phyloP scores from a whole-genome alignment of 2,329 filamentous ascomycete genomes.

The Epichloe brachyelytri region DNA sequence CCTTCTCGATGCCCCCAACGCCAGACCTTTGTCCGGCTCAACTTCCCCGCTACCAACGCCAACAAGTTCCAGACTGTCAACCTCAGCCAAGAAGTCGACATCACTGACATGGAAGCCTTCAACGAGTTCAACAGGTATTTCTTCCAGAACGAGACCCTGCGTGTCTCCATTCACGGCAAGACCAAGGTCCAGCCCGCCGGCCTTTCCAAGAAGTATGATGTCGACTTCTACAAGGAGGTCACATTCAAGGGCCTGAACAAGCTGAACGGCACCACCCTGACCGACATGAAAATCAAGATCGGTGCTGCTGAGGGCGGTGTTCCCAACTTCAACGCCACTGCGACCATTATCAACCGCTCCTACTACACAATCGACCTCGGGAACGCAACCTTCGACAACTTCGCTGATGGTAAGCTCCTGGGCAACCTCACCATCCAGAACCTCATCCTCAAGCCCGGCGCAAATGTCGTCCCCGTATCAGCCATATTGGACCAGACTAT shows the following conservation, averaged over 20 bases:
- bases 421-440: slow-evolving; percentile 46
- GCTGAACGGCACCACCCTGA: slow-evolving; percentile 42
- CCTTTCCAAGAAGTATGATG: slow-evolving; percentile 33
- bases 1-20: slow-evolving; percentile 34
- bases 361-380: slow-evolving; percentile 53
- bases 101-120: slow-evolving; percentile 35
- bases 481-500: slow-evolving; percentile 37
- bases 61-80: slow-evolving; percentile 38
- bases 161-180: slow-evolving; percentile 37
- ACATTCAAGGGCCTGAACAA: slow-evolving; percentile 37
- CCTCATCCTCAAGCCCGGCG: slow-evolving; percentile 44
- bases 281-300: slow-evolving; percentile 10
- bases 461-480: slow-evolving; percentile 42
- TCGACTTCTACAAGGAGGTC: slow-evolving; percentile 44
- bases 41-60: slow-evolving; percentile 39
- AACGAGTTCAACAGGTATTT: slow-evolving; percentile 43
- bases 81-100: slow-evolving; percentile 33
- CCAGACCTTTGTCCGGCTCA: slow-evolving; percentile 34
- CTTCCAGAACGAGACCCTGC: slow-evolving; percentile 35
- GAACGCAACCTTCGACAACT: slow-evolving; percentile 49
- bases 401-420: slow-evolving; percentile 35
- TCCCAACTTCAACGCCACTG: slow-evolving; percentile 48
- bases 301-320: slow-evolving; percentile 2
- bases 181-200: slow-evolving; percentile 38
- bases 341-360: slow-evolving; percentile 51